These are phyloP conservation scores for Mortierella sp. DNA, from an alignment of 371 early-diverging fungal genomes.

Conservation along the genomic window DNA sequence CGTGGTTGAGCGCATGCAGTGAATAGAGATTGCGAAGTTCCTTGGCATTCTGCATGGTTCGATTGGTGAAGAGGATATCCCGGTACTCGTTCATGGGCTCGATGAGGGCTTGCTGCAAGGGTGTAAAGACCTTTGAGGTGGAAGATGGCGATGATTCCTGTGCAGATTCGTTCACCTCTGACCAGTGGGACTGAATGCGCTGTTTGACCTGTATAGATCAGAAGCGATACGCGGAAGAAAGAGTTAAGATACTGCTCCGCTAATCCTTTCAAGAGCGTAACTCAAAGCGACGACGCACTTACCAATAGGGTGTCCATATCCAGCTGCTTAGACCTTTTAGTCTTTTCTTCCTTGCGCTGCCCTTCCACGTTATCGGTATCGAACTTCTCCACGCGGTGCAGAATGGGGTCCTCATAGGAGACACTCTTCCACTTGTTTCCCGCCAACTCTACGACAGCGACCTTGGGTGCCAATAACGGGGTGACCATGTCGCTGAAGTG, in stretches of 20 bases:
- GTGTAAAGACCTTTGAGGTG: constrained; percentile 57
- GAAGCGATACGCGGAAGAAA: no score
- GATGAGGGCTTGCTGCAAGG: constrained; percentile 72
- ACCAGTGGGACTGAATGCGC: constrained; percentile 40
- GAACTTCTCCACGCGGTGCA: constrained; percentile 59
- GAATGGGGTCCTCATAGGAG: constrained; percentile 57
- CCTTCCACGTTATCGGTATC: constrained; percentile 50
- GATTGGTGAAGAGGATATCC: constrained; percentile 81
- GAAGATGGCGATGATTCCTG: constrained; percentile 12
- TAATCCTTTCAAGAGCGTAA: no score
- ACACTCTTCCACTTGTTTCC: constrained; percentile 55
- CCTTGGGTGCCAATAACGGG: constrained; percentile 45
- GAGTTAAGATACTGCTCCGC: no score
- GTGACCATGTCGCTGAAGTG: constrained; percentile 54
- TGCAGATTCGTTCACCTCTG: constrained; percentile 37
- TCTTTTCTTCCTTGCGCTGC: constrained; percentile 31
- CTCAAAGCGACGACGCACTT: no score
- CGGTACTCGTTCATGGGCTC: constrained; percentile 75
- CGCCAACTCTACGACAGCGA: constrained; percentile 46
- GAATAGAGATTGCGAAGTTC: constrained; percentile 79
- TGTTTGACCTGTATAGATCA: constrained; percentile 42
- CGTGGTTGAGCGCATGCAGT: constrained; percentile 92
- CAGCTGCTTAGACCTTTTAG: constrained; percentile 46
- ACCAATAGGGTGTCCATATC: constrained; percentile 56
- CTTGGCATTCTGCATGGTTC: constrained; percentile 67